These are phyloP conservation scores for Suhomyces emberorum DNA, from an alignment of 805 yeast genomes.

Conservation along the genomic window DNA sequence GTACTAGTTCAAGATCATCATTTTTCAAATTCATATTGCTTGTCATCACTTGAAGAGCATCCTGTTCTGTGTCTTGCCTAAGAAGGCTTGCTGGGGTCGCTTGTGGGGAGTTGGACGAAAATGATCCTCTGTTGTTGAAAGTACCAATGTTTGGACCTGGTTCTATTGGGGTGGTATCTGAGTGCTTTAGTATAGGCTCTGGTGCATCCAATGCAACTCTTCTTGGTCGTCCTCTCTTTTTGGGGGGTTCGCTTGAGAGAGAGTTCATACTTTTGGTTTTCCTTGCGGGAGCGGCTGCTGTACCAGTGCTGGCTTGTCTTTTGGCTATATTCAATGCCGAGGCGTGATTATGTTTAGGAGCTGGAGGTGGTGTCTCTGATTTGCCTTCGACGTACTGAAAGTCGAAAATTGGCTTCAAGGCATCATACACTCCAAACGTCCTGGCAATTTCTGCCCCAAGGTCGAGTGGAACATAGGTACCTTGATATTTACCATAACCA, in stretches of 20 bases:
- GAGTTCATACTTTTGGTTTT: conserved; percentile 16
- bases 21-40: conserved; percentile 30
- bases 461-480: conserved; percentile 44
- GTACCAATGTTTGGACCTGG: conserved; percentile 31
- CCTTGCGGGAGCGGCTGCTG: conserved; percentile 5
- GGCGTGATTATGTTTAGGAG: conserved; percentile 46
- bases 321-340: conserved; percentile 42
- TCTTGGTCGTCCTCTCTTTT: conserved; percentile 38
- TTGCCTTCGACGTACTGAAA: conserved; percentile 39
- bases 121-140: conserved; percentile 17
- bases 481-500: conserved; percentile 67
- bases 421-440: conserved; percentile 44
- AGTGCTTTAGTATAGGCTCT: conserved; percentile 28
- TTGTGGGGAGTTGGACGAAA: conserved; percentile 13
- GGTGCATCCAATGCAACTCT: conserved; percentile 22
- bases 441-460: conserved; percentile 40
- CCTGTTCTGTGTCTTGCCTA: conserved; percentile 40
- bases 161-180: conserved; percentile 34
- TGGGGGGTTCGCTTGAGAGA: conserved; percentile 27
- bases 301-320: conserved; percentile 18
- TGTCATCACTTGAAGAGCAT: conserved; percentile 34
- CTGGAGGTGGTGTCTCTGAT: conserved; percentile 43
- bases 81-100: conserved; percentile 11
- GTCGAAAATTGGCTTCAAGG: conserved; percentile 36
- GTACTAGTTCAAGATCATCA: conserved; percentile 36